Conservation (phyloP, 768 basidiomycete genomes). For the Lentinula raphanica region DNA sequence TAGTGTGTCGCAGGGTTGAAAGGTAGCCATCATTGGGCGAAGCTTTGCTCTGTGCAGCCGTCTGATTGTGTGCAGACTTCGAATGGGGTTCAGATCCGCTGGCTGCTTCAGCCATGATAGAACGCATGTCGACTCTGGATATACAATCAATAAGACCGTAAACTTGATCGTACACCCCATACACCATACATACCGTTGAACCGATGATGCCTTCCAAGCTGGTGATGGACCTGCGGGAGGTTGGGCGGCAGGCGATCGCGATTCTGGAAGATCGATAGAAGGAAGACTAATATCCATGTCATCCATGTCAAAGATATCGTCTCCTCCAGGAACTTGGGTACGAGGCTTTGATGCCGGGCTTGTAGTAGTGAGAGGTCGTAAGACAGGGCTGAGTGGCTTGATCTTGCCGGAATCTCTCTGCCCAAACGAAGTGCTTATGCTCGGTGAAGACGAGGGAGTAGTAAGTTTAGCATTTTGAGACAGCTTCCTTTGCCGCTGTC, state of each 20-base stretch:
- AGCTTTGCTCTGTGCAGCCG: neutral
- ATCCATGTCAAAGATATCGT: conserved; percentile 86
- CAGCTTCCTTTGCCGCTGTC: conserved; percentile 16
- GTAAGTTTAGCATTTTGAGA: conserved; percentile 22
- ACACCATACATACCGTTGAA: conserved; percentile 51
- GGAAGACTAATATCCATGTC: conserved; percentile 44
- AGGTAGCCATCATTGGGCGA: conserved; percentile 3
- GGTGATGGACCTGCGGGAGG: conserved; percentile 17
- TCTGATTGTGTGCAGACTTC: conserved; percentile 10
- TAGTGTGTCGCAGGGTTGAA: neutral
- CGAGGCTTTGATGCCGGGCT: conserved; percentile 6
- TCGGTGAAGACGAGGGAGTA: conserved; percentile 10
- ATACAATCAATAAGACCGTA: conserved; percentile 11
- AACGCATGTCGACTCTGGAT: conserved; percentile 73
- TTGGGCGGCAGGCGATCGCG: neutral
- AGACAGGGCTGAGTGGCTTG: neutral
- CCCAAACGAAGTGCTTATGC: neutral
- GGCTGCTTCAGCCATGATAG: conserved; percentile 79
- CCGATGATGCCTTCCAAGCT: conserved; percentile 45
- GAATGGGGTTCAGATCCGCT: conserved; percentile 8
- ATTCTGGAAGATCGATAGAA: neutral
- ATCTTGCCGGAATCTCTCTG: neutral
- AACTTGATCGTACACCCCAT: too few relatives aligned
- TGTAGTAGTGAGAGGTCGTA: neutral
- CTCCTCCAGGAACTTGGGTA: conserved; percentile 14